Evolutionary conservation across 2,329 filamentous ascomycete species (phyloP).

Genomic region (Endothia cerciana): DNA sequence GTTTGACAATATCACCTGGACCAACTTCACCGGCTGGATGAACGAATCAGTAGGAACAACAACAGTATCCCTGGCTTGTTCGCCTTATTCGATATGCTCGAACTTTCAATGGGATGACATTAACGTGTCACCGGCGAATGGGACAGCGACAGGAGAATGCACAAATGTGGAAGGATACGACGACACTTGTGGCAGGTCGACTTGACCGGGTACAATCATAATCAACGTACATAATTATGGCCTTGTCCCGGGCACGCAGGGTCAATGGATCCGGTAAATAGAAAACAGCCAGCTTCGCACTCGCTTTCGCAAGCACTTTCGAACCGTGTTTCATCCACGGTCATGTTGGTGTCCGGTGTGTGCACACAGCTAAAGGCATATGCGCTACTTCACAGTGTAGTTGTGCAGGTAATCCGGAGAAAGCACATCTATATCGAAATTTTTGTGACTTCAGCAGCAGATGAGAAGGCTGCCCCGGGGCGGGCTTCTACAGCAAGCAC

Average conservation of each 20-base stretch:
- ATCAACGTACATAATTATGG: background rate
- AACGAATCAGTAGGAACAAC: constrained; percentile 12
- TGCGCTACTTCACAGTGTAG: no score
- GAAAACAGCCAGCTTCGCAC: no score
- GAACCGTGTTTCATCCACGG: no score
- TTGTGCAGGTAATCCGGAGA: no score
- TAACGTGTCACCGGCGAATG: constrained; percentile 6
- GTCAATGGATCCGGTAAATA: no score
- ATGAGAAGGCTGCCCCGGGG: no score
- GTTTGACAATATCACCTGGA: constrained; percentile 17
- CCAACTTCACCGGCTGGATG: constrained; percentile 23
- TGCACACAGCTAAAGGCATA: no score
- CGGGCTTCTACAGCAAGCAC: no score
- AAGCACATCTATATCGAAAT: no score
- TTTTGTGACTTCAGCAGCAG: no score
- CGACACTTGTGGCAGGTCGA: constrained; percentile 1
- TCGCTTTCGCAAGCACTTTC: no score
- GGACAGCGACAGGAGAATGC: constrained; percentile 9
- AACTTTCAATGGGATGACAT: constrained; percentile 11
- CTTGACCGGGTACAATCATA: background rate
- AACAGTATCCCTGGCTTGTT: constrained; percentile 15
- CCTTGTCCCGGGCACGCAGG: background rate
- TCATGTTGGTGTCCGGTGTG: no score
- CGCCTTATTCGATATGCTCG: constrained; percentile 10
- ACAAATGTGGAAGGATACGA: constrained; percentile 20